phyloP scores from a whole-genome alignment of 148 eudicot genomes.

The Amaranthus cruentus region DNA sequence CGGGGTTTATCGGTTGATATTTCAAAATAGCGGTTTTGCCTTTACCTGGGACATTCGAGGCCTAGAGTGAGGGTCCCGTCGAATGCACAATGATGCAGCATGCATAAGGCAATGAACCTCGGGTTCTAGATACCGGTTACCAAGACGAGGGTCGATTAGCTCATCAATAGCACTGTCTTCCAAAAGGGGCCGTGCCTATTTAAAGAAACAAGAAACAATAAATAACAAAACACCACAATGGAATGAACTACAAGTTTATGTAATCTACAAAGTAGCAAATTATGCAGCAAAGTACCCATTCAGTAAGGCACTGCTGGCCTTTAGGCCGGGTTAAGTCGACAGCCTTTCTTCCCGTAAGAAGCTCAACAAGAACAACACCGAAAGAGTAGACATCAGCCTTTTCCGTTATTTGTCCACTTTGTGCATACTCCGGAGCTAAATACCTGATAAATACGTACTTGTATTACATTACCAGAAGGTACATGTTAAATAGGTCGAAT shows the following conservation, averaged over 20 bases:
- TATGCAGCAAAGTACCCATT: slow-evolving; percentile 47
- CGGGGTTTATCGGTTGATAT: too few relatives aligned
- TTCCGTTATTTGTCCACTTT: slow-evolving; percentile 76
- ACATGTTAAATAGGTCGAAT: not conserved
- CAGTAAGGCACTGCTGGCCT: slow-evolving; percentile 76
- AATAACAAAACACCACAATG: not conserved
- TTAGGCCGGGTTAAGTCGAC: slow-evolving; percentile 64
- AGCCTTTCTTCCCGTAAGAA: slow-evolving; percentile 69
- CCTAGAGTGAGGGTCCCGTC: slow-evolving; percentile 74
- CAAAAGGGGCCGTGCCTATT: slow-evolving; percentile 76
- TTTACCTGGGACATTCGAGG: slow-evolving; percentile 97
- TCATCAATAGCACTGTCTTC: slow-evolving; percentile 61
- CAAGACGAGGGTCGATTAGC: slow-evolving; percentile 66
- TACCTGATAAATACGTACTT: slow-evolving; percentile 32
- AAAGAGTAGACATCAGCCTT: slow-evolving; percentile 77
- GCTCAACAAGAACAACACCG: slow-evolving; percentile 68
- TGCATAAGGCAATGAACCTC: slow-evolving; percentile 78
- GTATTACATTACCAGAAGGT: not conserved
- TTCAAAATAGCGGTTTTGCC: too few relatives aligned
- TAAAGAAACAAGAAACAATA: not conserved
- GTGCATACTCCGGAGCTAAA: slow-evolving; percentile 77
- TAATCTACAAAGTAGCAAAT: not conserved
- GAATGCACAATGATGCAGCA: slow-evolving; percentile 83
- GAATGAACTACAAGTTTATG: not conserved
- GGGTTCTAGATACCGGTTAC: slow-evolving; percentile 53